Percentiles rank a stretch among this genome's conserved stretches.
Conservation (phyloP, 768 basidiomycete species). For the Gelatoporia subvermispora region DNA sequence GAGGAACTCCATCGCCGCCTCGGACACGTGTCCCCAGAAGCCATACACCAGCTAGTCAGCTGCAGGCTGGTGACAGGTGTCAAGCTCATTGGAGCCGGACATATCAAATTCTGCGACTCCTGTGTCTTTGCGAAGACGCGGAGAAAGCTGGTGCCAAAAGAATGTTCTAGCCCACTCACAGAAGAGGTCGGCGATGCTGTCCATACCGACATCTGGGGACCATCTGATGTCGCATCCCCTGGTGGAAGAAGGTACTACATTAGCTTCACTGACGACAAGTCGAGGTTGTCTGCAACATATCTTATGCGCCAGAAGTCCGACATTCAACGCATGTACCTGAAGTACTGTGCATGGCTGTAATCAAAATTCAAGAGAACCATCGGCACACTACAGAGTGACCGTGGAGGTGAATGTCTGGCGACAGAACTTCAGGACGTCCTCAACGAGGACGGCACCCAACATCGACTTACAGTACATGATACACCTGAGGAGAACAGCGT, state of each 20-base stretch:
- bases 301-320: slow-evolving; percentile 33
- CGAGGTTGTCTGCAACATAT: slow-evolving; percentile 18
- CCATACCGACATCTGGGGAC: slow-evolving; percentile 44
- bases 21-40: slow-evolving; percentile 28
- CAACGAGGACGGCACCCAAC: slow-evolving; percentile 31
- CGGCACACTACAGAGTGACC: no score
- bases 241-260: slow-evolving; percentile 18
- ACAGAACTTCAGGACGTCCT: slow-evolving; percentile 28
- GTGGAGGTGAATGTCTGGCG: slow-evolving; percentile 30
- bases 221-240: slow-evolving; percentile 26
- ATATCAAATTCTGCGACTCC: slow-evolving; percentile 28
- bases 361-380: slow-evolving; percentile 30
- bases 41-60: slow-evolving; percentile 19
- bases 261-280: slow-evolving; percentile 27
- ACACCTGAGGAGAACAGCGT: no score
- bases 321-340: slow-evolving; percentile 26
- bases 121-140: slow-evolving; percentile 40
- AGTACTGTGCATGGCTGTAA: slow-evolving; percentile 29
- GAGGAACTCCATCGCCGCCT: slow-evolving; percentile 28
- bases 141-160: slow-evolving; percentile 24
- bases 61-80: slow-evolving; percentile 29
- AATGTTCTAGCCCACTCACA: slow-evolving; percentile 19
- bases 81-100: slow-evolving; percentile 11
- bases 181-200: slow-evolving; percentile 32
- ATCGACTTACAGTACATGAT: slow-evolving; percentile 36